A percentile compares a stretch with the other conserved stretches of the same genome.
These are phyloP conservation scores for Cyamopsis tetragonoloba DNA, from an alignment of 306 rosid genomes.

Conservation along the genomic window DNA sequence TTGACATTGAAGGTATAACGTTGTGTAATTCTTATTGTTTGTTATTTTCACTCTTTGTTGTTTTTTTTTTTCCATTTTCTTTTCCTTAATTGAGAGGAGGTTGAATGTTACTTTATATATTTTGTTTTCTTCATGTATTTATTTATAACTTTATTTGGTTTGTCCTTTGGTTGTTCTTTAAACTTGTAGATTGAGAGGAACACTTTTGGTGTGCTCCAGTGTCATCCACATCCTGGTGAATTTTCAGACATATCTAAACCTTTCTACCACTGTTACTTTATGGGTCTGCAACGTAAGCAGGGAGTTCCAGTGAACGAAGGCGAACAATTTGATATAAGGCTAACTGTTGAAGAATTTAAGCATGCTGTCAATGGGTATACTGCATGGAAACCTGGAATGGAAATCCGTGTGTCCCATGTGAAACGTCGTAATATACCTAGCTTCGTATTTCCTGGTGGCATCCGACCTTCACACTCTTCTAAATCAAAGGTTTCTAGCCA, in stretches of 20 bases:
- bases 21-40: not conserved
- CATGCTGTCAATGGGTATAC: slow-evolving; percentile 54
- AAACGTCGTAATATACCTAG: slow-evolving; percentile 68
- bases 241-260: slow-evolving; percentile 75
- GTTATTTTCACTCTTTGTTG: not conserved
- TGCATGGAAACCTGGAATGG: slow-evolving; percentile 72
- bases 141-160: too few species aligned
- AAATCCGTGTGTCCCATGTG: slow-evolving; percentile 69
- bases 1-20: slow-evolving; percentile 73
- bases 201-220: slow-evolving; percentile 75
- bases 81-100: not conserved
- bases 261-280: slow-evolving; percentile 74
- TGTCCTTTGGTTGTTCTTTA: slow-evolving; percentile 7
- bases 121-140: slow-evolving; percentile 10
- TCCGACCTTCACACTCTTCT: slow-evolving; percentile 57
- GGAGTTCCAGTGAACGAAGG: slow-evolving; percentile 68
- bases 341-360: slow-evolving; percentile 77
- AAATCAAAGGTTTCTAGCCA: slow-evolving; percentile 56
- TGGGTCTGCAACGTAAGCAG: slow-evolving; percentile 93
- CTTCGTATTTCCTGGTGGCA: slow-evolving; percentile 79
- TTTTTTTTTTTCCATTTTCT: not conserved
- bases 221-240: slow-evolving; percentile 95
- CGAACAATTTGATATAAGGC: slow-evolving; percentile 75
- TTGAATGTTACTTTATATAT: not conserved
- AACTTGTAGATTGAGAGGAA: slow-evolving; percentile 73